Evolutionary conservation across 805 yeast species (phyloP), one percentile per base, ranked within the genome.

Genomic region (Candida ascalaphidarum): DNA sequence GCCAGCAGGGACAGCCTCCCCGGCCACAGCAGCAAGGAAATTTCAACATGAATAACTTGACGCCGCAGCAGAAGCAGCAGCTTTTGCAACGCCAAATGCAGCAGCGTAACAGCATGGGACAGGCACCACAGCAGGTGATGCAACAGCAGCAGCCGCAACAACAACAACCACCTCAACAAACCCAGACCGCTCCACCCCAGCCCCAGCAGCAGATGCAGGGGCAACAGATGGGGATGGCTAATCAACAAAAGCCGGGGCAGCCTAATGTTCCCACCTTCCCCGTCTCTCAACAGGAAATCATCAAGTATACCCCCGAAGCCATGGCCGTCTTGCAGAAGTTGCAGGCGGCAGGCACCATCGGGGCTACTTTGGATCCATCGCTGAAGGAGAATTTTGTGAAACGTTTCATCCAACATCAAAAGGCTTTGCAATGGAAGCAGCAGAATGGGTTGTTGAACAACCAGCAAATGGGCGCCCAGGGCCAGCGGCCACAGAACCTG

Each of bases 401-500:
- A 17, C 58, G 55, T 35, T 63, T 43, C 39, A 58, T 63, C 22
- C 35, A 50, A 14, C 67, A 61, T 35, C 66, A 61, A 36, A 62
- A 62, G 29, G 33, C 46, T 8, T 46, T 36, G 23, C 35, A 39
- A 4, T 42, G 47, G 44, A 45, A 46, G 24, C 50, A 46, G 27
- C 60, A 54, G 34, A 44, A 54, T 28, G 50, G 44, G 20, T 26
- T n/a, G n/a, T n/a, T n/a, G n/a, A n/a, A n/a, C n/a, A n/a, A n/a
- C n/a, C n/a, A n/a, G n/a, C n/a, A n/a, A n/a, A n/a, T n/a, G n/a
- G n/a, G n/a, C n/a, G n/a, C n/a, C n/a, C n/a, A n/a, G n/a, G n/a
- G n/a, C n/a, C n/a, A n/a, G n/a, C n/a, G n/a, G n/a, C n/a, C 33
- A 26, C 28, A 28, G 31, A 26, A 28, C 30, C 38, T 29, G 37